Evolutionary conservation across 2,329 filamentous ascomycete species (phyloP).

Genomic region (Fusarium siculi): DNA sequence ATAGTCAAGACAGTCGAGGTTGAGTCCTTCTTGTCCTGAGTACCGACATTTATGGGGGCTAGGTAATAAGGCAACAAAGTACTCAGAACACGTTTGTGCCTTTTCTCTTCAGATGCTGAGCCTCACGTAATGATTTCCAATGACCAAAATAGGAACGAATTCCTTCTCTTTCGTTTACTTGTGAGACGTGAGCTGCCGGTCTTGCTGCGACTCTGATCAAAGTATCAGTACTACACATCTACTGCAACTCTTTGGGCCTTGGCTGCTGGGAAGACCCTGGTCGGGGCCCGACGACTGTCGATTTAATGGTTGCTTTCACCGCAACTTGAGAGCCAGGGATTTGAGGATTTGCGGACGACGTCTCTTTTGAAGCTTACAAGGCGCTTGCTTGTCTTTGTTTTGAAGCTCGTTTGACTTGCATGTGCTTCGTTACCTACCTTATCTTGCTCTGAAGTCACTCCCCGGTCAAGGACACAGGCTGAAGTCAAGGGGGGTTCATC

Average conservation of each 20-base stretch:
- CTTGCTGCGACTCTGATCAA: neutral
- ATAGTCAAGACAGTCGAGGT: neutral
- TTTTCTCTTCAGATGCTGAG: neutral
- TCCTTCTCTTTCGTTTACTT: neutral
- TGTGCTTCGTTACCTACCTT: conserved; percentile 17
- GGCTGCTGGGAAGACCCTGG: conserved; percentile 41
- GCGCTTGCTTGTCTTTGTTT: neutral
- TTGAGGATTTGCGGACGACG: conserved; percentile 22
- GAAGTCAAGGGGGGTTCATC: conserved; percentile 1
- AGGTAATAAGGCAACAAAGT: neutral
- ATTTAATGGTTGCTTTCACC: conserved; percentile 43
- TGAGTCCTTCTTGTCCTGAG: neutral
- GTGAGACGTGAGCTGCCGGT: neutral
- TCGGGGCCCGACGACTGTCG: conserved; percentile 27
- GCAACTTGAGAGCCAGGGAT: conserved; percentile 43
- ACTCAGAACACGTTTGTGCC: neutral
- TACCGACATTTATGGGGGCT: neutral
- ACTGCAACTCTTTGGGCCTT: conserved; percentile 12
- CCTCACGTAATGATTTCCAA: neutral
- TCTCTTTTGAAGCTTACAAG: conserved; percentile 25
- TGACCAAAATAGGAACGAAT: neutral
- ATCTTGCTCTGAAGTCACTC: conserved; percentile 4
- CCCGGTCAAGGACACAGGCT: conserved; percentile 1
- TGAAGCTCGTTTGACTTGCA: conserved; percentile 1
- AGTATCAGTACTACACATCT: conserved; percentile 1